Conservation (phyloP, 257 asterid genomes). For the Nicotiana tomentosiformis region DNA sequence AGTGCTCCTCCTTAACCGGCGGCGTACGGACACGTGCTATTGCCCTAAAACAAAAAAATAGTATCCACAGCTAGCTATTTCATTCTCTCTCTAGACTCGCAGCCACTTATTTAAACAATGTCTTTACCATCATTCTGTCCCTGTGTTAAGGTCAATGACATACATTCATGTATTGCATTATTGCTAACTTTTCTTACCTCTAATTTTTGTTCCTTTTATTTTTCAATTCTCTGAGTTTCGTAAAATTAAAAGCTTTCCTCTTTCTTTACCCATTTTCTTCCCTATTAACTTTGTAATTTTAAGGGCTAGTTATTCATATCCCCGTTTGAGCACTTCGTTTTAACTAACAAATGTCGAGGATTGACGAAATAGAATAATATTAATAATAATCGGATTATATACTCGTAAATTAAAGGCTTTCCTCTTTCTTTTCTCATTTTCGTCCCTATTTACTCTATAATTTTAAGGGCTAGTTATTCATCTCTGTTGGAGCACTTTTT, state of each 20-base stretch:
- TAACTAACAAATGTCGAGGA: too few species aligned
- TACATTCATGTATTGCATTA: neutral
- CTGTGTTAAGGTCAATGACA: neutral
- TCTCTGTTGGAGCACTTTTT: too few species aligned
- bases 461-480: too few species aligned
- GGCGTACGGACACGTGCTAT: conserved; percentile 2
- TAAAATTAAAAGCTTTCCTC: neutral
- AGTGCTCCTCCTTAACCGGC: conserved; percentile 13
- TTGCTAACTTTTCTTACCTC: neutral
- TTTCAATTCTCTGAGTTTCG: neutral
- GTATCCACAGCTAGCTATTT: neutral
- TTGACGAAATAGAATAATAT: too few species aligned
- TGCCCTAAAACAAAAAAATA: too few species aligned
- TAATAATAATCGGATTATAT: too few species aligned
- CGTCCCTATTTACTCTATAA: too few species aligned
- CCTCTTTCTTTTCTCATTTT: too few species aligned
- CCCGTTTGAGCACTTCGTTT: too few species aligned
- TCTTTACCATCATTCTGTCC: neutral
- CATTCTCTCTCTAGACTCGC: neutral
- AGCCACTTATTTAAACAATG: neutral
- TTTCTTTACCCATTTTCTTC: neutral
- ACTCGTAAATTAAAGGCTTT: too few species aligned
- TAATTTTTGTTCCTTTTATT: neutral
- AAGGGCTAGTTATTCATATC: neutral
- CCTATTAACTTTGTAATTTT: neutral